Evolutionary conservation across 495 filamentous ascomycete genomes (phyloP).

Genomic region (Lichina pygmaea): DNA sequence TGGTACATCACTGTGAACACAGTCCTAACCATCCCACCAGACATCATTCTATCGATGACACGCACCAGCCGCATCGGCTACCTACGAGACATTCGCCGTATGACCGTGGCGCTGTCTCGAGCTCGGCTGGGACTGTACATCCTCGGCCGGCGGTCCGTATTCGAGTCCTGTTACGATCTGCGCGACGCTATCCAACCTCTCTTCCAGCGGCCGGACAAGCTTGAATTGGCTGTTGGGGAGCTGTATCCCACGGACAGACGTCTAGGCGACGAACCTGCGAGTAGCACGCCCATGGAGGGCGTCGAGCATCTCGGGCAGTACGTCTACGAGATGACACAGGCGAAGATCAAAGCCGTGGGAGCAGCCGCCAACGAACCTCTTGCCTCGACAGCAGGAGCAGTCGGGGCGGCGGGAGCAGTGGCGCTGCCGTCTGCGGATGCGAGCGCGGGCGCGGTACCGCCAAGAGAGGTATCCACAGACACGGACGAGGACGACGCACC

Average conservation of each 20-base stretch:
- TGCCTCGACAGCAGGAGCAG: neutral
- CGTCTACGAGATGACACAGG: conserved; percentile 86
- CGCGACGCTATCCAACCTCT: conserved; percentile 58
- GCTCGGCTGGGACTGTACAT: conserved; percentile 83
- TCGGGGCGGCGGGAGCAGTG: too few relatives aligned
- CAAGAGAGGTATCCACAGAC: too few relatives aligned
- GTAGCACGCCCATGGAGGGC: conserved; percentile 46
- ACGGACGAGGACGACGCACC: too few relatives aligned
- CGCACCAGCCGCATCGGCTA: conserved; percentile 80
- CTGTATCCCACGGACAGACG: conserved; percentile 47
- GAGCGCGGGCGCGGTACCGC: too few relatives aligned
- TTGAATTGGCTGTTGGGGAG: conserved; percentile 59
- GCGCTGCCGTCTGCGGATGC: too few relatives aligned
- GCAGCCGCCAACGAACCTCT: conserved; percentile 6
- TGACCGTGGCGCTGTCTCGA: conserved; percentile 90
- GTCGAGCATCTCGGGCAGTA: conserved; percentile 92
- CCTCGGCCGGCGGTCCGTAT: conserved; percentile 69
- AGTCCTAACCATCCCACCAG: conserved; percentile 15
- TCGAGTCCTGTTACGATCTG: conserved; percentile 71
- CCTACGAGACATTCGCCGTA: conserved; percentile 71
- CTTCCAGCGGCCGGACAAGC: conserved; percentile 41
- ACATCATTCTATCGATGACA: conserved; percentile 77
- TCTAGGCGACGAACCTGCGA: conserved; percentile 28
- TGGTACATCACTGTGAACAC: neutral
- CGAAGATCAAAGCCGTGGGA: conserved; percentile 42